Base-by-base conservation (phyloP, 1,284 basidiomycete species). In the Ceratobasidium sp. region DNA sequence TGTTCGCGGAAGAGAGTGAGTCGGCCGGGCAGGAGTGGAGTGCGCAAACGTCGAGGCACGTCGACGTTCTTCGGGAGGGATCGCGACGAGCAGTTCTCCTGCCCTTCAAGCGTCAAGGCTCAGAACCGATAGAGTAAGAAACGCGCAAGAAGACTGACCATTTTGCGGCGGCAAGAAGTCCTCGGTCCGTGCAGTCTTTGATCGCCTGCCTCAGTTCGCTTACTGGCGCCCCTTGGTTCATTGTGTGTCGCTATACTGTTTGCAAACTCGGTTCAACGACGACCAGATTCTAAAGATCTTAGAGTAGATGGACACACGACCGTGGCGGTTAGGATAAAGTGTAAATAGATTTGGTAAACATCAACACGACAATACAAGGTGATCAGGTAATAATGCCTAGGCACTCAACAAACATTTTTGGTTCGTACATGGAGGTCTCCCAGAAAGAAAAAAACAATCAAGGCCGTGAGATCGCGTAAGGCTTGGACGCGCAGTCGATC, bases 1-100 rank as follows among this genome's bases (percentile, higher is more conserved):
- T 71, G 59, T 76, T 69, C 45, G 71, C 53, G 18, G 57, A 14
- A 53, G 50, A 60, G 43, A 74, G 76, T 69, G 78, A 73, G 76
- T 78, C 76, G 52, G 71, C 62, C 76, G 50, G 52, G 71, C 67
- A 46, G 53, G 74, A 73, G 55, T 76, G 84, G 83, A 26, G 87
- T 82, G 23, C 87, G 87, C 0, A 86, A 86, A 85, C 16, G 74
- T 74, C 1, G 76, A 62, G 74, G 73, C 58, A 77, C 71, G 55
- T 76, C 76, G 74, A 77, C 84, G 82, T 78, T 85, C 89, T 58
- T 82, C 78, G 21, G 81, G 75, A 10, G 89, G 85, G 32, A 89
- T 82, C 21, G 90, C 86, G 18, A 89, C 83, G 67, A 92, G 82
- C 21, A 93, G 83, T 77, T 92, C 91, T 23, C 91, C 88, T 26